phyloP scores from a whole-genome alignment of 2,329 filamentous ascomycete genomes.

The Pseudocercospora musae region DNA sequence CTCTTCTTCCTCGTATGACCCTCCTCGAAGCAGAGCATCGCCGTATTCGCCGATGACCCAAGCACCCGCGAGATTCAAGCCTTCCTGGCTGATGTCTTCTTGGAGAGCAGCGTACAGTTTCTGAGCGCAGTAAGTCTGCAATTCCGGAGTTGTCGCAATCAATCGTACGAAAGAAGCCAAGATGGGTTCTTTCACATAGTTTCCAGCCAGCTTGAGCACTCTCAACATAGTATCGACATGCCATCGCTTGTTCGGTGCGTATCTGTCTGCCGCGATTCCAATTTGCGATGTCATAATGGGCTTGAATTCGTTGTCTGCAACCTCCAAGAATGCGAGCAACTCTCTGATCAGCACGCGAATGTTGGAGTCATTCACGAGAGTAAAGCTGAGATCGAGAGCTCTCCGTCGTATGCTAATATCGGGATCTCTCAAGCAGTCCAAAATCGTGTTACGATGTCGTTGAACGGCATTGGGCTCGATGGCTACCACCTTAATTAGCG shows the following conservation, averaged over 20 bases:
- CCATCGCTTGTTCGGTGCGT: slow-evolving; percentile 95
- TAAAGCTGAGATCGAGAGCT: slow-evolving; percentile 97
- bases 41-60: slow-evolving; percentile 99
- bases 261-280: slow-evolving; percentile 92
- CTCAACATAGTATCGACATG: slow-evolving; percentile 97
- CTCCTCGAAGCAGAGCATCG: slow-evolving; percentile 81
- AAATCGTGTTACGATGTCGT: slow-evolving; percentile 91
- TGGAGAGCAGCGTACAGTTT: slow-evolving; percentile 89
- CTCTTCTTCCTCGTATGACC: slow-evolving; percentile 92
- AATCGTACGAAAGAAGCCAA: slow-evolving; percentile 93
- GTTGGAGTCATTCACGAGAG: slow-evolving; percentile 94
- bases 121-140: slow-evolving; percentile 94
- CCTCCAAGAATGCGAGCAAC: slow-evolving; percentile 89
- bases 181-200: slow-evolving; percentile 97
- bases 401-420: slow-evolving; percentile 96
- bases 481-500: slow-evolving; percentile 94
- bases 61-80: slow-evolving; percentile 83
- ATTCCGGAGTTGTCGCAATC: slow-evolving; percentile 87
- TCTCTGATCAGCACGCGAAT: slow-evolving; percentile 91
- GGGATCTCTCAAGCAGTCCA: slow-evolving; percentile 92
- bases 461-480: slow-evolving; percentile 98
- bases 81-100: slow-evolving; percentile 97
- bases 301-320: slow-evolving; percentile 98
- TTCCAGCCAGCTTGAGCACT: slow-evolving; percentile 87
- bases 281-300: slow-evolving; percentile 98